Conservation (phyloP, 2,329 filamentous ascomycete genomes). For the Aspergillus transmontanensis region DNA sequence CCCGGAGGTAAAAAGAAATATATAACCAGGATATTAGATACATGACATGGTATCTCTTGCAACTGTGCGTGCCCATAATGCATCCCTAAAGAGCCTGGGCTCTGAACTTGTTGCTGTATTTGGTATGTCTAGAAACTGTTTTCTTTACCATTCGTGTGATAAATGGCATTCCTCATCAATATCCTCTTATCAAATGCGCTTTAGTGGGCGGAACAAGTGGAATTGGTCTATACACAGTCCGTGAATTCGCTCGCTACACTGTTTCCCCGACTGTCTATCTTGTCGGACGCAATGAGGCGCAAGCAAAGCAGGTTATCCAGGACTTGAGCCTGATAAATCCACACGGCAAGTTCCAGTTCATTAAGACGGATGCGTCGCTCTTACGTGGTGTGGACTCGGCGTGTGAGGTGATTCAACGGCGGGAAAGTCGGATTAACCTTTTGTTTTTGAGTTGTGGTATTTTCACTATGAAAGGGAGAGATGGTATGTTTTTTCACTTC, state of each 20-base stretch:
- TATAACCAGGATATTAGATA: no score
- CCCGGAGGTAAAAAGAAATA: no score
- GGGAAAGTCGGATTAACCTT: no score
- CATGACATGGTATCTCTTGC: no score
- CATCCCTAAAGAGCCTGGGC: not conserved
- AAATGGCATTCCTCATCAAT: no score
- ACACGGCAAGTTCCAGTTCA: conserved; percentile 49
- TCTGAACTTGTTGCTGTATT: not conserved
- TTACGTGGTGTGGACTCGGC: conserved; percentile 34
- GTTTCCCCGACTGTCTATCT: conserved; percentile 54
- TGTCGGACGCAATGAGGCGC: conserved; percentile 47
- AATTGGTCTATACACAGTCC: conserved; percentile 11
- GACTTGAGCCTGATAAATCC: conserved; percentile 51
- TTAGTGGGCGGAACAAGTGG: conserved; percentile 22
- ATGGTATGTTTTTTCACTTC: no score
- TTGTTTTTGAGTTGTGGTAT: no score
- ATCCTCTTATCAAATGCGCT: no score
- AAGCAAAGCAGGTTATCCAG: conserved; percentile 43
- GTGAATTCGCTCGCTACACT: conserved; percentile 34
- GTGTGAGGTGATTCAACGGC: no score
- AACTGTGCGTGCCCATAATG: no score
- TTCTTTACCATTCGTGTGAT: no score
- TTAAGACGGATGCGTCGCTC: conserved; percentile 44
- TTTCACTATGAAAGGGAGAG: no score
- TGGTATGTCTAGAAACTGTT: not conserved